Conservation (phyloP, 1,139 yeast genomes). For the Taphrina wiesneri region DNA sequence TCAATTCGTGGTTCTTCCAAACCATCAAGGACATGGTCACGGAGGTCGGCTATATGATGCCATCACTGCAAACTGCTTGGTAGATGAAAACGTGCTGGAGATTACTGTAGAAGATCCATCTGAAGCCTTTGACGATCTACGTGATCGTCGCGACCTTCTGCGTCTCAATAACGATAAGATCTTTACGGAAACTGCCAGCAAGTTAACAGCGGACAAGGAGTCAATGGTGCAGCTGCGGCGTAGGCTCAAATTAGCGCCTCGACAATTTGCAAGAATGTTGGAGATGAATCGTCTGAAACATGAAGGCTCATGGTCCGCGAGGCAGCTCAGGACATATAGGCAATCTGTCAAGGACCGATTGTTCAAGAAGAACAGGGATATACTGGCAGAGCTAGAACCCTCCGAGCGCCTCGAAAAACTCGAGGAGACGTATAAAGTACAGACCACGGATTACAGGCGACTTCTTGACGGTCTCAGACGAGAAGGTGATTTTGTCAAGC, state of each 20-base stretch:
- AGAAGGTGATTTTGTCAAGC: not conserved
- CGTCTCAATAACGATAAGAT: not conserved
- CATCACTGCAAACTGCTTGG: constrained; percentile 58
- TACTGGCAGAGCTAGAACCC: constrained; percentile 63
- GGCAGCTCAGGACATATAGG: constrained; percentile 49
- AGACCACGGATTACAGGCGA: constrained; percentile 69
- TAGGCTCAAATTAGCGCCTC: not conserved
- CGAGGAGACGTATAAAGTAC: constrained; percentile 69
- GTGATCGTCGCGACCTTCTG: constrained; percentile 77
- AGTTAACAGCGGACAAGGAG: constrained; percentile 45
- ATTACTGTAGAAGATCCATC: constrained; percentile 94
- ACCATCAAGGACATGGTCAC: constrained; percentile 67
- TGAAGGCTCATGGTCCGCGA: constrained; percentile 58
- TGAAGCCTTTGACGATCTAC: constrained; percentile 84
- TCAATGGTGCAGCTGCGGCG: constrained; percentile 52
- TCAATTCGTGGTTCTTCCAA: constrained; percentile 82
- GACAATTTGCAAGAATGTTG: constrained; percentile 45
- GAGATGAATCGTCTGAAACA: constrained; percentile 79
- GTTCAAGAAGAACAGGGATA: constrained; percentile 74
- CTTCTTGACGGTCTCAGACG: constrained; percentile 42
- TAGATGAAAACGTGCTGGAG: constrained; percentile 60
- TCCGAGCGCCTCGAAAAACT: constrained; percentile 65
- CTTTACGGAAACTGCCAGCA: not conserved
- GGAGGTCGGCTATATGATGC: constrained; percentile 65
- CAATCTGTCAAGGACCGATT: constrained; percentile 69